Conservation (phyloP, 805 yeast species). For the Metschnikowia anglica region DNA sequence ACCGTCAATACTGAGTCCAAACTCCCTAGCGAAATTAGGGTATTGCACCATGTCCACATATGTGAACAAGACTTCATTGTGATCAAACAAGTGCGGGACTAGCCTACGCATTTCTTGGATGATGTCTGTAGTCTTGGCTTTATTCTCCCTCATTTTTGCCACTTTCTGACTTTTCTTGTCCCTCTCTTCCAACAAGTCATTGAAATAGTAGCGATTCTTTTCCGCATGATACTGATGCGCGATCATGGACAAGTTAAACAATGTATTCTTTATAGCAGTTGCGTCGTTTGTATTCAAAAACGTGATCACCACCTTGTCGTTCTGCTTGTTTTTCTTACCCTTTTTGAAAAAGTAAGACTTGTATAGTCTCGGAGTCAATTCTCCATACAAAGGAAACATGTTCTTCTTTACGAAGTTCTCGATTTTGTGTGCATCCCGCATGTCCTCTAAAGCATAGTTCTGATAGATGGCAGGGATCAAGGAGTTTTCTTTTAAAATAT, state of each 20-base stretch:
- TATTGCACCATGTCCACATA: conserved; percentile 50
- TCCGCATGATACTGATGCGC: conserved; percentile 50
- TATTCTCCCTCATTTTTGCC: conserved; percentile 41
- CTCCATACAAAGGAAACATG: conserved; percentile 52
- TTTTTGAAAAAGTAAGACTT: conserved; percentile 33
- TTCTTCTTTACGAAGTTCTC: conserved; percentile 50
- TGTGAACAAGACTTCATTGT: conserved; percentile 43
- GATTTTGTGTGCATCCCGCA: conserved; percentile 50
- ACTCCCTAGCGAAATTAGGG: conserved; percentile 25
- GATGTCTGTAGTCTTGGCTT: conserved; percentile 44
- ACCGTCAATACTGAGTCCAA: conserved; percentile 41
- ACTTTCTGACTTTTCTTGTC: conserved; percentile 45
- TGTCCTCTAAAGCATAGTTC: conserved; percentile 63
- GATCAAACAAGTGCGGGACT: conserved; percentile 48
- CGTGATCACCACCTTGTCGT: conserved; percentile 49
- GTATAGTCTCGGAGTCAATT: conserved; percentile 44
- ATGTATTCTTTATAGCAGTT: conserved; percentile 30
- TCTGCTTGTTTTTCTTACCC: conserved; percentile 21
- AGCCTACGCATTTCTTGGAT: conserved; percentile 49
- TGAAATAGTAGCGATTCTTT: conserved; percentile 42
- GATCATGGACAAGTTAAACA: conserved; percentile 41
- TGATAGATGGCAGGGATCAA: conserved; percentile 53
- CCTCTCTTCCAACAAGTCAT: conserved; percentile 28
- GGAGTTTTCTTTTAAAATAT: conserved; percentile 58
- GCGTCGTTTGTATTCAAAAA: conserved; percentile 45